Evolutionary conservation across 73 alveolate species (phyloP).

Genomic region (Tetrahymena malaccensis): DNA sequence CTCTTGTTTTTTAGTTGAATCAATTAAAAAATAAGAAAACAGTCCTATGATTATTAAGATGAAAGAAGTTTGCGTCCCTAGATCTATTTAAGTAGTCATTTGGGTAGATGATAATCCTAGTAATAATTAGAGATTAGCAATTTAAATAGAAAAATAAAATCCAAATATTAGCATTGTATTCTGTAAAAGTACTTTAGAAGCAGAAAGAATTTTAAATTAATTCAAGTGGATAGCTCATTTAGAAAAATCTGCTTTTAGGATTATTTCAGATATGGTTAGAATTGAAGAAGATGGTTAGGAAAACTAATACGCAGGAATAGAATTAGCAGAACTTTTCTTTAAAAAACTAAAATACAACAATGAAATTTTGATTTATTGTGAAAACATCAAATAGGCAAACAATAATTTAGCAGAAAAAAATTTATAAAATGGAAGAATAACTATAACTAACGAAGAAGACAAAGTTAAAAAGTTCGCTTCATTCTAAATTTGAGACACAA

Average conservation of each 20-base stretch:
- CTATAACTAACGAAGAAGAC: background rate
- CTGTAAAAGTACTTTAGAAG: background rate
- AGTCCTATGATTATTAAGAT: background rate
- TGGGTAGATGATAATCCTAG: background rate
- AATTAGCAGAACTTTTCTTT: background rate
- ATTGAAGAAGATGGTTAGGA: background rate
- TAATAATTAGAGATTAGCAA: background rate
- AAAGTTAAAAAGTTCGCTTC: background rate
- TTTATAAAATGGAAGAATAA: background rate
- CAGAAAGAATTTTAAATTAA: background rate
- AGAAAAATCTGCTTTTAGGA: background rate
- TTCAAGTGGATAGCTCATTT: background rate
- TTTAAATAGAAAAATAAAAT: background rate
- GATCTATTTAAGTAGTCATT: background rate
- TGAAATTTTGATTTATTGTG: background rate
- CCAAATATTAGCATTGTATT: background rate
- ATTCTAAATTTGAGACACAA: background rate
- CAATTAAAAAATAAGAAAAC: background rate
- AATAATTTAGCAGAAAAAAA: background rate
- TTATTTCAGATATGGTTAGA: background rate
- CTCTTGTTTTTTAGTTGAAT: background rate
- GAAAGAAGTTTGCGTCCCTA: background rate
- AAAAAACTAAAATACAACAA: background rate
- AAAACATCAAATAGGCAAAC: background rate
- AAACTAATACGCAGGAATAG: background rate